These are phyloP conservation scores for Erigeron philadelphicus DNA, from an alignment of 140 eudicot species.

Conservation along the genomic window DNA sequence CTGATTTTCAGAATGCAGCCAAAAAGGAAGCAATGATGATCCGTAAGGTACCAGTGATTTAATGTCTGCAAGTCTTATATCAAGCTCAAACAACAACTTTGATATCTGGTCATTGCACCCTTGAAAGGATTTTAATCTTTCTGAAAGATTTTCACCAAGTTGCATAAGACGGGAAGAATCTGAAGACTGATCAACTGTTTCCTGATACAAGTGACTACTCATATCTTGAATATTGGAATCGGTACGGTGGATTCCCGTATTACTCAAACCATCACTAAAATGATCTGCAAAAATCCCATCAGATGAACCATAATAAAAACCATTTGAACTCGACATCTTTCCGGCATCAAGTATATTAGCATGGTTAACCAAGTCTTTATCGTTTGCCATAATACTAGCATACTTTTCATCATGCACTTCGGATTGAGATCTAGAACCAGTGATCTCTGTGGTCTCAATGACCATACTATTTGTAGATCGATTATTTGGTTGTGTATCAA, in stretches of 20 bases:
- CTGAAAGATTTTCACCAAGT: constrained; percentile 51
- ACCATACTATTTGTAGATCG: constrained; percentile 13
- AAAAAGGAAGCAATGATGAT: constrained; percentile 71
- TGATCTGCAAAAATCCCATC: background rate
- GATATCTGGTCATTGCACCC: constrained; percentile 47
- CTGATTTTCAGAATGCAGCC: constrained; percentile 74
- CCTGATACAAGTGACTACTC: constrained; percentile 21
- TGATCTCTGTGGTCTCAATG: constrained; percentile 18
- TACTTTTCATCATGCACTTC: constrained; percentile 28
- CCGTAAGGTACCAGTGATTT: constrained; percentile 62
- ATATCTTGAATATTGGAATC: constrained; percentile 27
- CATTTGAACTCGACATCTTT: constrained; percentile 8
- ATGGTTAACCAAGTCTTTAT: constrained; percentile 26
- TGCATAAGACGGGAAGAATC: constrained; percentile 43
- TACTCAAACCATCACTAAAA: constrained; percentile 25
- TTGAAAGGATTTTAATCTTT: constrained; percentile 42
- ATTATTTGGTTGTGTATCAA: constrained; percentile 26
- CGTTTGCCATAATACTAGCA: constrained; percentile 21
- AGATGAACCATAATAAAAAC: constrained; percentile 18
- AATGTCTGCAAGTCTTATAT: constrained; percentile 73
- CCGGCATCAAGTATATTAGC: constrained; percentile 4
- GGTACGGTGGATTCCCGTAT: constrained; percentile 22
- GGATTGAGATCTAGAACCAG: constrained; percentile 14
- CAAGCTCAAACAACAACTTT: constrained; percentile 52
- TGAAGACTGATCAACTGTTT: constrained; percentile 36